Percentiles rank a stretch among this genome's conserved stretches.
These are phyloP conservation scores for Erysimum pusillum DNA, from an alignment of 441 rosid genomes.

Conservation along the genomic window DNA sequence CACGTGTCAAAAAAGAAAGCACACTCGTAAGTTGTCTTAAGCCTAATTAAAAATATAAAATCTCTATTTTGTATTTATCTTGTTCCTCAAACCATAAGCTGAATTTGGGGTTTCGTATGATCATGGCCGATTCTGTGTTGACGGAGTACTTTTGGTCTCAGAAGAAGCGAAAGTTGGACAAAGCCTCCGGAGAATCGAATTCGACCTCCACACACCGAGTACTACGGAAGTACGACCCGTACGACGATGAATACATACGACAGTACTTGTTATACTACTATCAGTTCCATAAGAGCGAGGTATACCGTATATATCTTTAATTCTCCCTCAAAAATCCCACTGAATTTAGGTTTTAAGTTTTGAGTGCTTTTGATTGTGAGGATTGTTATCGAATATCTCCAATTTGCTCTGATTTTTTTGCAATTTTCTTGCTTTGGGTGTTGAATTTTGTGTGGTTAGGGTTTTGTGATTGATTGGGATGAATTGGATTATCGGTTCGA, in stretches of 20 bases:
- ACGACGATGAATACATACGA: slow-evolving; percentile 36
- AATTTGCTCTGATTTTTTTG: no score
- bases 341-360: no score
- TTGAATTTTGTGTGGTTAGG: slow-evolving; percentile 1
- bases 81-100: background rate
- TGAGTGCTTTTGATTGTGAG: background rate
- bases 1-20: no score
- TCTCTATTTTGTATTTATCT: no score
- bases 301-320: background rate
- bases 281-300: slow-evolving; percentile 34
- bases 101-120: background rate
- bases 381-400: no score
- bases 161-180: slow-evolving; percentile 15
- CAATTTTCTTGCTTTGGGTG: no score
- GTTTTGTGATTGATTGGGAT: slow-evolving; percentile 38
- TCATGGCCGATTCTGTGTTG: background rate
- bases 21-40: no score
- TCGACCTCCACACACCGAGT: background rate
- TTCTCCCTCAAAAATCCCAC: background rate
- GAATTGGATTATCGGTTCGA: slow-evolving; percentile 6
- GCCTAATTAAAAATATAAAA: no score
- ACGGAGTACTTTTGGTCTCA: background rate
- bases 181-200: slow-evolving; percentile 6
- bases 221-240: background rate
- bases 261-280: slow-evolving; percentile 35